Evolutionary conservation across 139 green algal genomes (phyloP).

Genomic region (Nannochloris sp.): DNA sequence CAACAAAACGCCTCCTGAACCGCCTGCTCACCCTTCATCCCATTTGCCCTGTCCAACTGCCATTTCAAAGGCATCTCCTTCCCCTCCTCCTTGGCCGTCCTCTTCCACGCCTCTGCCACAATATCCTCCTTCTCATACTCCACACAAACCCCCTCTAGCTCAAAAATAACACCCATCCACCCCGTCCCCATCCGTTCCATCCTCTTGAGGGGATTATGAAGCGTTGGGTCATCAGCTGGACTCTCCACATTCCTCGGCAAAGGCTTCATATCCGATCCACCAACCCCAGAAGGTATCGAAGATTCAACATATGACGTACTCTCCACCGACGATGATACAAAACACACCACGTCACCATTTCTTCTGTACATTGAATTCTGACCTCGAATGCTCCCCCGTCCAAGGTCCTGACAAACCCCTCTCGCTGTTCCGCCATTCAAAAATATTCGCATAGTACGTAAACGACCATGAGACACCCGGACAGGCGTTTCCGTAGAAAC

Average conservation of each 20-base stretch:
- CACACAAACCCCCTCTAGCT: slow-evolving; percentile 70
- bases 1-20: slow-evolving; percentile 83
- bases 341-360: too few relatives aligned
- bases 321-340: too few relatives aligned
- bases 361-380: too few relatives aligned
- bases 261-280: neutral
- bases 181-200: slow-evolving; percentile 62
- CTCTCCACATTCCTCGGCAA: slow-evolving; percentile 9
- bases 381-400: too few relatives aligned
- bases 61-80: slow-evolving; percentile 60
- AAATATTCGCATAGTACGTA: too few relatives aligned
- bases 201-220: slow-evolving; percentile 34
- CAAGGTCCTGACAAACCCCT: too few relatives aligned
- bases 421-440: too few relatives aligned
- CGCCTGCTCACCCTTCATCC: slow-evolving; percentile 85
- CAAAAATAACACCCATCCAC: slow-evolving; percentile 87
- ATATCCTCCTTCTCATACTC: slow-evolving; percentile 30
- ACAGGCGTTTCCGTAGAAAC: too few relatives aligned
- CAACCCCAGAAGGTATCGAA: neutral
- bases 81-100: slow-evolving; percentile 71
- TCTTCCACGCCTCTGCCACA: slow-evolving; percentile 56
- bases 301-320: neutral
- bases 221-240: slow-evolving; percentile 3
- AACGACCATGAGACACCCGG: too few relatives aligned
- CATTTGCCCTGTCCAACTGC: slow-evolving; percentile 52